Base-by-base conservation (phyloP, 2,329 filamentous ascomycete genomes). In the Venturia nashicola region DNA sequence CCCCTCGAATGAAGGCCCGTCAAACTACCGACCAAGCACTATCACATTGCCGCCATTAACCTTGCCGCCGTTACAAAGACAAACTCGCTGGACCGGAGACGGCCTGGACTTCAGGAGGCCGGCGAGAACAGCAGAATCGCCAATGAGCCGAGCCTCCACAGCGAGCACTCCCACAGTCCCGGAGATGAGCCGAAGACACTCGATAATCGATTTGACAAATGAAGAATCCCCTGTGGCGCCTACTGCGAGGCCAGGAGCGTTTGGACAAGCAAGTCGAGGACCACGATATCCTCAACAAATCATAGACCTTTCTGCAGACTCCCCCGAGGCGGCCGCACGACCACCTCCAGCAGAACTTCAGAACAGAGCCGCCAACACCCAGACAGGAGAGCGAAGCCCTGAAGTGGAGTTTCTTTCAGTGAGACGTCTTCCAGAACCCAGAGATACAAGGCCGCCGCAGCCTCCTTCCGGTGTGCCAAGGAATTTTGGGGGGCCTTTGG, bases 81-180 rank as follows among this genome's bases (percentile, higher is more conserved):
- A 67, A 57, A 63, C 66, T 65, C 73, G 77, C 66, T 80, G 72
- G 67, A 70, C 75, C 16, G 79, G 82, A n/a, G 80, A 84, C 73
- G 82, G 82, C 4, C 74, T 78, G 55, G 83, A 85, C 67, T 81
- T 76, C 66, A 75, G 83, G 65, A 75, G 81, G 65, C 83, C 83
- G 1, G 72, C 75, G 77, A 72, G 76, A 73, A 65, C 67, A 16
- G 65, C 65, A n/a, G 20, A 61, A 3, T 40, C 34, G 43, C 48
- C 43, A 39, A 63, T 62, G 32, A 65, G 51, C 20, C 40, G 62
- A 40, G 16, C 64, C 36, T 61, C 36, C 32, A 61, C 18, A 36
- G 18, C 34, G 20, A 60, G 36, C 59, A 8, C 59, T 20, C 20
- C 34, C 14, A 43, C 36, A 42, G 40, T 44, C 20, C 27, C 39